Conservation (phyloP, 2,329 filamentous ascomycete genomes). For the Cryphonectria naterciae region DNA sequence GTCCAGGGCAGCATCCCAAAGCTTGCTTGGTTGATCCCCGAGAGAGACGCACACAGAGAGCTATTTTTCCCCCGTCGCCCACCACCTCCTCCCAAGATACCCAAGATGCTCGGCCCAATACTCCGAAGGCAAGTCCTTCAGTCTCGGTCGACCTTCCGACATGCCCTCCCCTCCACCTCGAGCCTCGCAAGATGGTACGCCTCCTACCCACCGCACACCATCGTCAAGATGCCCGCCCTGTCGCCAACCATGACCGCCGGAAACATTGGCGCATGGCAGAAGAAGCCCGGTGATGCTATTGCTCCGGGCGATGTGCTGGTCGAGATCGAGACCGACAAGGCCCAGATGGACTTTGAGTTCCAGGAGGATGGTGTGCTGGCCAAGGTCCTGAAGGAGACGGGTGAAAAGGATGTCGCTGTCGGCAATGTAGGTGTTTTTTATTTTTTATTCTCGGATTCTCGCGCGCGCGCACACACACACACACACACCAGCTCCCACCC, state of each 20-base stretch:
- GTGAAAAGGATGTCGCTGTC: constrained; percentile 91
- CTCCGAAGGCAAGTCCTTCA: constrained; percentile 66
- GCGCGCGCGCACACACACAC: neutral
- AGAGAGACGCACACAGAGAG: constrained; percentile 27
- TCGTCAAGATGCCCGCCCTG: constrained; percentile 97
- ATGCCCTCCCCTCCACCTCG: constrained; percentile 55
- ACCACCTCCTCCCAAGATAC: constrained; percentile 14
- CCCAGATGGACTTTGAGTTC: constrained; percentile 99
- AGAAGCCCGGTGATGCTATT: constrained; percentile 89
- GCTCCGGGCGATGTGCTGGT: constrained; percentile 92
- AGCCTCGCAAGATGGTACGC: constrained; percentile 69
- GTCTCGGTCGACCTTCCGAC: constrained; percentile 54
- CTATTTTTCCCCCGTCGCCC: constrained; percentile 31
- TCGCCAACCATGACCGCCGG: constrained; percentile 97
- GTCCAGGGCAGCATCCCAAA: constrained; percentile 27
- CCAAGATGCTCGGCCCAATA: constrained; percentile 65
- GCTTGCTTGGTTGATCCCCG: constrained; percentile 27
- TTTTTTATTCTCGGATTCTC: constrained; percentile 18
- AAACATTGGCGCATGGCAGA: constrained; percentile 97
- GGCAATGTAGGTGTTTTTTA: constrained; percentile 75
- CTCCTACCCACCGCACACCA: constrained; percentile 90
- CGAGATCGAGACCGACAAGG: constrained; percentile 99
- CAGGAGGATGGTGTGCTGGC: constrained; percentile 96
- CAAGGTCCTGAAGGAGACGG: constrained; percentile 90
- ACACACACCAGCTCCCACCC: constrained; percentile 1